A percentile compares a stretch with the other conserved stretches of the same genome.
These are phyloP conservation scores for Camptophora hylomeconis DNA, from an alignment of 2,329 filamentous ascomycete species.

Conservation along the genomic window DNA sequence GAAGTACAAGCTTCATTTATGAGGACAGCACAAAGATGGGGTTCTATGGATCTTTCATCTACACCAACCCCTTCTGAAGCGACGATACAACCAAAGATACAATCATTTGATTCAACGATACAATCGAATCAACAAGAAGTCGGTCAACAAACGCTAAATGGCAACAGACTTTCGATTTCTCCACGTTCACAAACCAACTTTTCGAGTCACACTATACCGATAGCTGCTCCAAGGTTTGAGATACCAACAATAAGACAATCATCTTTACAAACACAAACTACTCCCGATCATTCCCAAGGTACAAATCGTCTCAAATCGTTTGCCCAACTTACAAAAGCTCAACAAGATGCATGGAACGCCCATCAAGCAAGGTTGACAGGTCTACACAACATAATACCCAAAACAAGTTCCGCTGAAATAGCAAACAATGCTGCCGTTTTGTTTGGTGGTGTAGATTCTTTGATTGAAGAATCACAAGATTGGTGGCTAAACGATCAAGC, in stretches of 20 bases:
- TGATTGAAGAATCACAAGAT: conserved; percentile 51
- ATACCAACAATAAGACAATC: no score
- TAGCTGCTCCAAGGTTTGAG: no score
- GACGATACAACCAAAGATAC: no score
- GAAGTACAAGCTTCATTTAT: conserved; percentile 67
- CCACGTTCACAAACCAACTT: no score
- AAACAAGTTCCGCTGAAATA: conserved; percentile 14
- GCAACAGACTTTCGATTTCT: no score
- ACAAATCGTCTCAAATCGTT: conserved; percentile 9
- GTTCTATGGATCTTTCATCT: conserved; percentile 27
- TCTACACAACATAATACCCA: no score
- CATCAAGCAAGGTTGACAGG: conserved; percentile 17
- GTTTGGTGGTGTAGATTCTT: conserved; percentile 47
- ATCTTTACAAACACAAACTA: no score
- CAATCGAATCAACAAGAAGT: conserved; percentile 12
- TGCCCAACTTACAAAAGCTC: conserved; percentile 16
- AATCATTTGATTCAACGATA: no score
- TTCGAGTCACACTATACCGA: no score
- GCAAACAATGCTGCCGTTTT: conserved; percentile 33
- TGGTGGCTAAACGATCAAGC: conserved; percentile 53
- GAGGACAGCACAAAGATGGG: conserved; percentile 68
- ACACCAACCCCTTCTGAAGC: no score
- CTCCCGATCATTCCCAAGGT: conserved; percentile 16
- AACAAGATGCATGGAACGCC: conserved; percentile 24
- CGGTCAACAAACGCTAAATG: conserved; percentile 17